Evolutionary conservation across 2,329 filamentous ascomycete genomes (phyloP).

Genomic region (Fusarium pseudograminearum): DNA sequence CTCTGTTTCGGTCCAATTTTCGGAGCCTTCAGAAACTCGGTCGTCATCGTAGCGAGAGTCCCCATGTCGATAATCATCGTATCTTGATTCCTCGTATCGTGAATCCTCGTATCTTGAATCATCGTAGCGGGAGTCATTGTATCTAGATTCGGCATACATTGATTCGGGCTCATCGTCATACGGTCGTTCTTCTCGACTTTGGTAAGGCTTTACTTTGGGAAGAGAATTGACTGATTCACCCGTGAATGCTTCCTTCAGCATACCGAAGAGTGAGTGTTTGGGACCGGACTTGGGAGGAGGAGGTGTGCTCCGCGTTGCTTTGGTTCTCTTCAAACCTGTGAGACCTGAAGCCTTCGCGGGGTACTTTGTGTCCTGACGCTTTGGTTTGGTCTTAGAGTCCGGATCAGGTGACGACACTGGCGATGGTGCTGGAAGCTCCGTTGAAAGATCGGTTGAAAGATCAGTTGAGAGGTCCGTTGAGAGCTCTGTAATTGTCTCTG

Average conservation of each 20-base stretch:
- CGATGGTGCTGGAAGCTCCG: slow-evolving; percentile 4
- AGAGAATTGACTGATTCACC: slow-evolving; percentile 67
- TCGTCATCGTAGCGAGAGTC: slow-evolving; percentile 42
- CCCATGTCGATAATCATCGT: slow-evolving; percentile 33
- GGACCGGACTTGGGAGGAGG: slow-evolving; percentile 61
- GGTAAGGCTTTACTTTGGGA: slow-evolving; percentile 61
- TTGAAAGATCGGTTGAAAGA: slow-evolving; percentile 4
- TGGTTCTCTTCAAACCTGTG: slow-evolving; percentile 64
- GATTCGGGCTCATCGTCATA: slow-evolving; percentile 47
- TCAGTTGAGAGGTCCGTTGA: slow-evolving; percentile 17
- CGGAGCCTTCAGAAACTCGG: slow-evolving; percentile 37
- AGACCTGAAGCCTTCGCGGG: slow-evolving; percentile 41
- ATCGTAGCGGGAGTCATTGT: slow-evolving; percentile 36
- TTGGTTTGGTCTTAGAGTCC: slow-evolving; percentile 33
- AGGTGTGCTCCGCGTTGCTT: slow-evolving; percentile 64
- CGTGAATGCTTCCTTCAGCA: slow-evolving; percentile 71
- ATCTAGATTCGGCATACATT: slow-evolving; percentile 42
- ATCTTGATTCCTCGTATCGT: slow-evolving; percentile 33
- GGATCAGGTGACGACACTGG: slow-evolving; percentile 28
- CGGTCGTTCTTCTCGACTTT: slow-evolving; percentile 59
- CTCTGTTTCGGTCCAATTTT: slow-evolving; percentile 47
- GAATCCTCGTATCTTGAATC: slow-evolving; percentile 38
- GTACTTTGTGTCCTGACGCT: slow-evolving; percentile 37
- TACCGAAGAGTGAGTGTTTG: slow-evolving; percentile 68
- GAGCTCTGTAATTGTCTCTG: slow-evolving; percentile 25